These are phyloP conservation scores for Craspedostauros australis DNA, from an alignment of 108 stramenopile genomes.

Conservation along the genomic window DNA sequence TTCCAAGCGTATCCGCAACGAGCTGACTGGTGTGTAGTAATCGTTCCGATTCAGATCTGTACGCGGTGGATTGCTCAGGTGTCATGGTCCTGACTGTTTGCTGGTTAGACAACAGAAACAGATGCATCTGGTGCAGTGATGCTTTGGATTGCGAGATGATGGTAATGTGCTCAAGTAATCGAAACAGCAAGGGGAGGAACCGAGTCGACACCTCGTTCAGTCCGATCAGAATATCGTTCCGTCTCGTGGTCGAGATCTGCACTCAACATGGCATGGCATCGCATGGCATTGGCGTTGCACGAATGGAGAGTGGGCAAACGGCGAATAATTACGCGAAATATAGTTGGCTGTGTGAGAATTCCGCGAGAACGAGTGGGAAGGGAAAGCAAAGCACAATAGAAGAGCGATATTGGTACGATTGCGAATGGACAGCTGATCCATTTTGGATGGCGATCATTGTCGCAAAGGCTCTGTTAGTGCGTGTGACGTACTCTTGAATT, in stretches of 20 bases:
- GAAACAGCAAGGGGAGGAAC: conserved; percentile 65
- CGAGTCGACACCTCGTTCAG: conserved; percentile 73
- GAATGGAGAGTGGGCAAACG: too few relatives aligned
- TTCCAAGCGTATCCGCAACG: conserved; percentile 58
- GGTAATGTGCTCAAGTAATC: conserved; percentile 56
- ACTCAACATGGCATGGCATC: too few relatives aligned
- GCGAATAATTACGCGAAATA: too few relatives aligned
- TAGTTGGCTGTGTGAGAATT: too few relatives aligned
- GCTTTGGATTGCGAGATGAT: conserved; percentile 41
- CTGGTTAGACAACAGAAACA: conserved; percentile 48
- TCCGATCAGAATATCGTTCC: conserved; percentile 84
- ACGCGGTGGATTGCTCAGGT: conserved; percentile 49
- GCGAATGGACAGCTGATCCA: neutral
- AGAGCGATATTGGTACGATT: neutral
- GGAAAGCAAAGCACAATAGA: conserved; percentile 1
- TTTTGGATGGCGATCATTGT: too few relatives aligned
- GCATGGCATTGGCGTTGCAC: too few relatives aligned
- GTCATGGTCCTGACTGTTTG: conserved; percentile 64
- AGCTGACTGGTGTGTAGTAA: conserved; percentile 29
- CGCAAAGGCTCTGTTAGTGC: too few relatives aligned
- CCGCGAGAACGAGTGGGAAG: too few relatives aligned
- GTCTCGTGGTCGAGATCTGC: conserved; percentile 73
- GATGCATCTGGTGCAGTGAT: conserved; percentile 57
- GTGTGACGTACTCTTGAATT: conserved; percentile 69
- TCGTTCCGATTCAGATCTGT: conserved; percentile 41